Conservation (phyloP, 306 rosid genomes). For the Prunus kanzakura region DNA sequence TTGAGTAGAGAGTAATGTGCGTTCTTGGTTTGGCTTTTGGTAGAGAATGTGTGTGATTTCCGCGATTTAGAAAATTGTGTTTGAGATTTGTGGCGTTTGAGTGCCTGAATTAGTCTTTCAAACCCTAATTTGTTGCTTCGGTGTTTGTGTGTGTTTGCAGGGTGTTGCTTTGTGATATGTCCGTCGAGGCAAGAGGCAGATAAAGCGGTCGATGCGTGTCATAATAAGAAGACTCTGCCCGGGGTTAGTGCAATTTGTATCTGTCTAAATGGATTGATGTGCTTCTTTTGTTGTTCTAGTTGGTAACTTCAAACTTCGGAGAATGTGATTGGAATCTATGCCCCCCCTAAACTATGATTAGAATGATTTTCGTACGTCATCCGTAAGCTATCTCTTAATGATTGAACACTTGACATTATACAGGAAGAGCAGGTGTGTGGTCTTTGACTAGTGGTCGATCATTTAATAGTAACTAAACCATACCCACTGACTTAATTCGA, state of each 20-base stretch:
- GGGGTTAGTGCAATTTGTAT: slow-evolving; percentile 57
- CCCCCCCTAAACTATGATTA: background rate
- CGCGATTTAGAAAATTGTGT: background rate
- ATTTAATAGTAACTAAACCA: background rate
- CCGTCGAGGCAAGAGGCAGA: slow-evolving; percentile 95
- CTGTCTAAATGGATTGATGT: slow-evolving; percentile 1
- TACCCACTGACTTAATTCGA: background rate
- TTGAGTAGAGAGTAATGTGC: background rate
- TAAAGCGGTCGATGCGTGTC: slow-evolving; percentile 95
- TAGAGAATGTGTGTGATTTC: slow-evolving; percentile 16
- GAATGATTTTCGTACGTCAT: background rate
- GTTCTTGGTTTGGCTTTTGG: background rate
- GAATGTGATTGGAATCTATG: slow-evolving; percentile 18
- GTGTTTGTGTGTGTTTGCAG: slow-evolving; percentile 30
- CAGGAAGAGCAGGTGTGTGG: background rate
- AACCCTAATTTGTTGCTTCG: slow-evolving; percentile 37
- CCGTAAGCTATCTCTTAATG: no score
- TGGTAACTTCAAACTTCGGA: slow-evolving; percentile 1
- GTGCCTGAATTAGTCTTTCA: background rate
- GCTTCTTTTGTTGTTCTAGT: background rate
- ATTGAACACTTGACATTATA: no score
- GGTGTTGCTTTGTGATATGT: slow-evolving; percentile 90
- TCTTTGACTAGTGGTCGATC: background rate
- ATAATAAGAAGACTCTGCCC: slow-evolving; percentile 81
- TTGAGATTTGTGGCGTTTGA: slow-evolving; percentile 10